Evolutionary conservation across 1,284 basidiomycete species (phyloP).

Genomic region (Fomitiporia mediterranea): DNA sequence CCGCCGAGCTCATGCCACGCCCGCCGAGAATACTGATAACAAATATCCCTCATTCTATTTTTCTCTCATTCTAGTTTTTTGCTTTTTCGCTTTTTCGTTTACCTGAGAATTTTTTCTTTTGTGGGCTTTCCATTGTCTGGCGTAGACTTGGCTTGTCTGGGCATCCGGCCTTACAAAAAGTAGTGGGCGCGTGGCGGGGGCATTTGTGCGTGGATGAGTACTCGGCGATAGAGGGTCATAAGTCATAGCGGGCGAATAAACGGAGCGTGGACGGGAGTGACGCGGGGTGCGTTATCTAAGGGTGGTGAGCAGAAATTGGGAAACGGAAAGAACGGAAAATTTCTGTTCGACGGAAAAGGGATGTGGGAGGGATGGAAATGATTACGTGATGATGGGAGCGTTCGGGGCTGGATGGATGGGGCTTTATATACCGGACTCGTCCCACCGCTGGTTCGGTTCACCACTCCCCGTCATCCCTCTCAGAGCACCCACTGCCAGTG

Average conservation of each 20-base stretch:
- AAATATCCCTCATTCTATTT: too few species aligned
- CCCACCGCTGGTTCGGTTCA: neutral
- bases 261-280: neutral
- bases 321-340: neutral
- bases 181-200: neutral
- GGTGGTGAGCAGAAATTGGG: neutral
- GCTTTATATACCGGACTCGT: neutral
- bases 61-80: too few species aligned
- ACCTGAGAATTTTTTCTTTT: too few species aligned
- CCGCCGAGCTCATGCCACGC: too few species aligned
- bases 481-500: neutral
- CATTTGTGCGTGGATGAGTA: neutral
- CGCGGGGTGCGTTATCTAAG: neutral
- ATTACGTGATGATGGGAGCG: neutral
- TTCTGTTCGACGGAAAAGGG: neutral
- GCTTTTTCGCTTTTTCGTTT: too few species aligned
- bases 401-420: neutral
- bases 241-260: too few species aligned
- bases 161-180: neutral
- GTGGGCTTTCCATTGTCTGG: too few species aligned
- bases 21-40: too few species aligned
- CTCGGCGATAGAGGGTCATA: conserved; percentile 3
- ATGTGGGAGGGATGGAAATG: neutral
- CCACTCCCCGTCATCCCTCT: neutral
- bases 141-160: too few species aligned